Evolutionary conservation across 2,329 filamentous ascomycete species (phyloP).

Genomic region (Cladosporium sp.): DNA sequence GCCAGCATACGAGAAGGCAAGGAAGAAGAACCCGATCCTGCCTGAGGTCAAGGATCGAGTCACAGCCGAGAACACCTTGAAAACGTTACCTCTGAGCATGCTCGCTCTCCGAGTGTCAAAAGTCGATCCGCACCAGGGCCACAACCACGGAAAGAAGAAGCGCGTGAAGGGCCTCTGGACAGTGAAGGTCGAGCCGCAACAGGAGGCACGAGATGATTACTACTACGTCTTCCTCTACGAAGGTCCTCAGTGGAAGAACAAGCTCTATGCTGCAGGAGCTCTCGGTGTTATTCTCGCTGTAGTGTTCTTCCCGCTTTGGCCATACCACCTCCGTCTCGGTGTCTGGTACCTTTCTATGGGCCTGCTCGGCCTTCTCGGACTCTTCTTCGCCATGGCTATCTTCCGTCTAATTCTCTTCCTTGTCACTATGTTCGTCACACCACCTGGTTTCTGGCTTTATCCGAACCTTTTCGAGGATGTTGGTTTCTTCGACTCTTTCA

Average conservation of each 20-base stretch:
- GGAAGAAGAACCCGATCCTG: slow-evolving; percentile 81
- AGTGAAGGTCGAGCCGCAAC: slow-evolving; percentile 91
- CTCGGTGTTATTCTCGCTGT: slow-evolving; percentile 77
- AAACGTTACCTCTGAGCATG: slow-evolving; percentile 88
- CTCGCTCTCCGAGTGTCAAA: slow-evolving; percentile 87
- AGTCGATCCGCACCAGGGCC: slow-evolving; percentile 68
- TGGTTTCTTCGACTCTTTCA: slow-evolving; percentile 95
- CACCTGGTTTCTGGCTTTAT: slow-evolving; percentile 95
- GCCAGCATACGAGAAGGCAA: slow-evolving; percentile 80
- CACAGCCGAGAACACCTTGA: slow-evolving; percentile 88
- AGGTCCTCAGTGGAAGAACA: slow-evolving; percentile 86
- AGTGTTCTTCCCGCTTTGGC: slow-evolving; percentile 95
- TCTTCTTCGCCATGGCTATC: slow-evolving; percentile 97
- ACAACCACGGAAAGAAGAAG: slow-evolving; percentile 69
- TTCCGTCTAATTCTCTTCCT: slow-evolving; percentile 93
- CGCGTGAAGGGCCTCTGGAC: slow-evolving; percentile 94
- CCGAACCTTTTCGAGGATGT: slow-evolving; percentile 98
- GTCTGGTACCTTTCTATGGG: slow-evolving; percentile 98
- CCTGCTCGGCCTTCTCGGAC: slow-evolving; percentile 77
- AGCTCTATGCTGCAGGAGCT: slow-evolving; percentile 80
- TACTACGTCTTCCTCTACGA: slow-evolving; percentile 98
- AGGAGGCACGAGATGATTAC: slow-evolving; percentile 78
- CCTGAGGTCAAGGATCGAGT: slow-evolving; percentile 83
- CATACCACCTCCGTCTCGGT: slow-evolving; percentile 78
- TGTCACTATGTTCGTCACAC: slow-evolving; percentile 74